phyloP scores from a whole-genome alignment of 352 stramenopile genomes.

The Pseudoperonospora humuli region DNA sequence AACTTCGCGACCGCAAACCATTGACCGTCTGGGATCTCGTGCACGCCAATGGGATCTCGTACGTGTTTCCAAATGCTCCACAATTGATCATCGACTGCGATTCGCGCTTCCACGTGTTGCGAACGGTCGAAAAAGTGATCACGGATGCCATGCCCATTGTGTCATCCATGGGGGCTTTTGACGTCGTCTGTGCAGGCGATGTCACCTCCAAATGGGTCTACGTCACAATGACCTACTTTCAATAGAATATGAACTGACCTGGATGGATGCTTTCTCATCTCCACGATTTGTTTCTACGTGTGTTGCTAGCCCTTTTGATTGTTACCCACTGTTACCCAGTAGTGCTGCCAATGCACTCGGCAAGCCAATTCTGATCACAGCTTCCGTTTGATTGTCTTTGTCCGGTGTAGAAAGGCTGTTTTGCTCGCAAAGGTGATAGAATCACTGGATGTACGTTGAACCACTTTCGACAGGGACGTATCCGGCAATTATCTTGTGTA shows the following conservation, averaged over 20 bases:
- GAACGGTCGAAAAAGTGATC: conserved; percentile 58
- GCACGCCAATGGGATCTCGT: conserved; percentile 34
- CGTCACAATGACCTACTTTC: conserved; percentile 28
- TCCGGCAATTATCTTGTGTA: too few relatives aligned
- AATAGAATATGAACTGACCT: conserved; percentile 13
- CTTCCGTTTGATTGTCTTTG: conserved; percentile 74
- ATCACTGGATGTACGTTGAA: conserved; percentile 52
- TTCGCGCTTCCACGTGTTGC: conserved; percentile 42
- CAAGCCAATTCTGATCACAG: conserved; percentile 39
- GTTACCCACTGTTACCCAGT: too few relatives aligned
- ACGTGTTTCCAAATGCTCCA: conserved; percentile 50
- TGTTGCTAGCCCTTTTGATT: too few relatives aligned
- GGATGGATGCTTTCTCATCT: too few relatives aligned
- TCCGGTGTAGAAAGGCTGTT: conserved; percentile 60
- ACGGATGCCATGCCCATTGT: conserved; percentile 72
- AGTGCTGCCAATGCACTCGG: conserved; percentile 34
- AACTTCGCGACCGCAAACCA: conserved; percentile 22
- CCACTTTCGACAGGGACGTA: conserved; percentile 53
- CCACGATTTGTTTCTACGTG: too few relatives aligned
- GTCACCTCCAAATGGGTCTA: conserved; percentile 32
- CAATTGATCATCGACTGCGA: conserved; percentile 52
- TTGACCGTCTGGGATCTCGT: conserved; percentile 60
- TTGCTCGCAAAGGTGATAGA: conserved; percentile 60
- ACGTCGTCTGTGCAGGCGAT: conserved; percentile 3
- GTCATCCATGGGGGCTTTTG: conserved; percentile 32